Evolutionary conservation across 116 monocot species (phyloP).

Genomic region (Dioscorea cayenensis): DNA sequence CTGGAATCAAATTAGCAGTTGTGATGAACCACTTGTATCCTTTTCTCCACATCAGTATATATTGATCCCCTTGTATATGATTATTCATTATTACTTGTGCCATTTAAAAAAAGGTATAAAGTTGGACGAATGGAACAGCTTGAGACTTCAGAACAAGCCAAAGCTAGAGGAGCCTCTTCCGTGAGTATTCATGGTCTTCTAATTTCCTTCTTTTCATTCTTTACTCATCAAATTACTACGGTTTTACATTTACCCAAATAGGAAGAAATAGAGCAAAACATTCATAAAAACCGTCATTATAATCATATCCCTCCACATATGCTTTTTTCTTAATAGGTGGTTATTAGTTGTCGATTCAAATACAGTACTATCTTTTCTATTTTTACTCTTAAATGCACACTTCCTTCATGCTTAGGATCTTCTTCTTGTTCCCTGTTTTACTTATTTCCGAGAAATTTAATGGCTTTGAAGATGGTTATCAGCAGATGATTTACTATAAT

Average conservation of each 20-base stretch:
- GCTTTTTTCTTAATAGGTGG: no score
- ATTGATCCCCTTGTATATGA: background rate
- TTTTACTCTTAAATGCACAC: no score
- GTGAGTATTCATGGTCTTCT: conserved; percentile 38
- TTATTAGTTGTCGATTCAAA: no score
- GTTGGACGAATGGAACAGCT: conserved; percentile 94
- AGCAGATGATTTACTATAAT: no score
- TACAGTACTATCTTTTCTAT: no score
- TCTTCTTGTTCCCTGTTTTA: no score
- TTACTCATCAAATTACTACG: background rate
- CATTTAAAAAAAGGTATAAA: conserved; percentile 66
- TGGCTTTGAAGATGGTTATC: no score
- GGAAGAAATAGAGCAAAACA: background rate
- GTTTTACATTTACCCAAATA: background rate
- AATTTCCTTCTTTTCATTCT: background rate
- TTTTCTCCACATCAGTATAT: background rate
- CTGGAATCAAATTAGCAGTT: no score
- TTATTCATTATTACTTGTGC: background rate
- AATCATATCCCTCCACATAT: no score
- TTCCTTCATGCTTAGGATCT: no score
- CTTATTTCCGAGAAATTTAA: no score
- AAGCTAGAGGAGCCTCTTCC: conserved; percentile 70
- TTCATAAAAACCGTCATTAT: background rate
- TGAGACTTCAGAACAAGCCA: conserved; percentile 88
- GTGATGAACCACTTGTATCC: no score